Evolutionary conservation across 257 asterid species (phyloP).

Genomic region (Gentiana straminea): DNA sequence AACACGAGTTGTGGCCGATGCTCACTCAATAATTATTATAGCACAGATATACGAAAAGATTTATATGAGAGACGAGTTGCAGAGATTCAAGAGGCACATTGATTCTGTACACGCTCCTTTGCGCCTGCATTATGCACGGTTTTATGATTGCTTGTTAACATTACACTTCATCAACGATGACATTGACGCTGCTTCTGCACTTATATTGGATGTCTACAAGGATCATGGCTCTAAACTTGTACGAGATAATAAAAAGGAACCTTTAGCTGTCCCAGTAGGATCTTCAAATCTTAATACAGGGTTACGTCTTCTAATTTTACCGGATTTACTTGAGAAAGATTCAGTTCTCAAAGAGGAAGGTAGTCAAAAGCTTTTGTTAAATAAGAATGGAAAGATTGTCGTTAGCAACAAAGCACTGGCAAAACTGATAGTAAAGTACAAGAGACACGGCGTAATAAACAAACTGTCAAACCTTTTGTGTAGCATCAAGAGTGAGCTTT

Average conservation of each 20-base stretch:
- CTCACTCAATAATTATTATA: conserved; percentile 49
- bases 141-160: conserved; percentile 56
- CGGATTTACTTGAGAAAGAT: conserved; percentile 41
- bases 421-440: conserved; percentile 39
- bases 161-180: conserved; percentile 72
- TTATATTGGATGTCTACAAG: conserved; percentile 35
- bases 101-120: conserved; percentile 32
- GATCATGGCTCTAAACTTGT: conserved; percentile 7
- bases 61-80: conserved; percentile 60
- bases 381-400: conserved; percentile 43
- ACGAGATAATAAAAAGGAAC: conserved; percentile 13
- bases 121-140: conserved; percentile 40
- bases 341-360: conserved; percentile 30
- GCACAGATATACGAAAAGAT: conserved; percentile 65
- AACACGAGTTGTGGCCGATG: conserved; percentile 57
- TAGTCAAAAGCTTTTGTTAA: conserved; percentile 30
- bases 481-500: conserved; percentile 28
- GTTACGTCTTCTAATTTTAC: conserved; percentile 41
- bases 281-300: conserved; percentile 57
- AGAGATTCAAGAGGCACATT: conserved; percentile 44
- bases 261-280: conserved; percentile 45
- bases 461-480: conserved; percentile 57
- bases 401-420: conserved; percentile 63
- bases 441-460: conserved; percentile 38
- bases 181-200: conserved; percentile 58